Evolutionary conservation across 2,329 filamentous ascomycete genomes (phyloP).

Genomic region (Fusarium palustre): DNA sequence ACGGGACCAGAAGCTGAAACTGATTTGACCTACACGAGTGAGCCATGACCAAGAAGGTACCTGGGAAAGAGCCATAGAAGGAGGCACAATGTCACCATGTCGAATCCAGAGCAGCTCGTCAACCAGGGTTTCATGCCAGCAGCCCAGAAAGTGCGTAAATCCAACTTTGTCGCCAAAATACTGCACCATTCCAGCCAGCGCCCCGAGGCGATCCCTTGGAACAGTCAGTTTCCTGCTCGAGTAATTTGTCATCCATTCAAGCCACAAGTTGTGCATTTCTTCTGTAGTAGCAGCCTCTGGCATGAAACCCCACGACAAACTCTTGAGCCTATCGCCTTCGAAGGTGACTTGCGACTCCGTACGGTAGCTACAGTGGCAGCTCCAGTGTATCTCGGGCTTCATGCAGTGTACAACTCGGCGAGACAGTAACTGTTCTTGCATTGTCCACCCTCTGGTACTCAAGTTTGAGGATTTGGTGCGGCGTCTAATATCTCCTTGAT

Average conservation of each 20-base stretch:
- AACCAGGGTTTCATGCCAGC: constrained; percentile 9
- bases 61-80: not conserved
- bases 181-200: constrained; percentile 8
- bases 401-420: constrained; percentile 17
- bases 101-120: constrained; percentile 11
- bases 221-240: constrained; percentile 7
- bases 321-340: not conserved
- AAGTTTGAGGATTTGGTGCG: not conserved
- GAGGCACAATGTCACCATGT: not conserved
- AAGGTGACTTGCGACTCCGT: constrained; percentile 3
- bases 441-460: constrained; percentile 7
- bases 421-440: constrained; percentile 21
- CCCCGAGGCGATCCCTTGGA: not conserved
- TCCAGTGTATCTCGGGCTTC: constrained; percentile 19
- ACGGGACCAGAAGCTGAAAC: not conserved
- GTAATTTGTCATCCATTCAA: constrained; percentile 21
- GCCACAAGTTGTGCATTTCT: constrained; percentile 2
- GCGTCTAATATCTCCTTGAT: not conserved
- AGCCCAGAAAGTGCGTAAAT: not conserved
- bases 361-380: constrained; percentile 1
- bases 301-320: not conserved
- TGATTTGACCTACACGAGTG: not conserved
- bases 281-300: not conserved
- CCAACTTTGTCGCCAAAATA: constrained; percentile 5
- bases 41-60: constrained; percentile 26